A percentile compares a stretch with the other conserved stretches of the same genome.
Evolutionary conservation across 768 basidiomycete genomes (phyloP).

Genomic region (Cystofilobasidium bisporidii): DNA sequence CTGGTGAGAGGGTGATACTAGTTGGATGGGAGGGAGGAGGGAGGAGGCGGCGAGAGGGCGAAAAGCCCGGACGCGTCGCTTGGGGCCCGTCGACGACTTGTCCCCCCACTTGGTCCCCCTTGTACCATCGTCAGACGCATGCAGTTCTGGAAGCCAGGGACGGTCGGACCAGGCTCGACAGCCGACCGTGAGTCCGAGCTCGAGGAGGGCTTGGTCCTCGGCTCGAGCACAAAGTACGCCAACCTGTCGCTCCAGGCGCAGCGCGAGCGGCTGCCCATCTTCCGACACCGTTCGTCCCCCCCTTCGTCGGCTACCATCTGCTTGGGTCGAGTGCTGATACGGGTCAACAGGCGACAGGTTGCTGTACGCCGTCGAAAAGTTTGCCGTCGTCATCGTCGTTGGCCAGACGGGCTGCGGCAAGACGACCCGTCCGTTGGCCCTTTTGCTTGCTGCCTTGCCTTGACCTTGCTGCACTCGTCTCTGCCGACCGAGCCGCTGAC

Average conservation of each 20-base stretch:
- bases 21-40: too few relatives aligned
- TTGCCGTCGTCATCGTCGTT: conserved; percentile 76
- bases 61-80: background rate
- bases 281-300: conserved; percentile 61
- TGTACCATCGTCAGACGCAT: conserved; percentile 3
- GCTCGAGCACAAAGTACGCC: conserved; percentile 45
- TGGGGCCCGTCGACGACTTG: background rate
- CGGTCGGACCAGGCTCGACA: conserved; percentile 69
- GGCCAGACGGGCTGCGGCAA: conserved; percentile 95
- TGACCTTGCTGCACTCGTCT: background rate
- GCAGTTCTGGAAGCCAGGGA: conserved; percentile 81
- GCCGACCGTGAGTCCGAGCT: conserved; percentile 72
- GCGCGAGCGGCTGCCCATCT: conserved; percentile 76
- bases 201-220: conserved; percentile 64
- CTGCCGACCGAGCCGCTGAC: background rate
- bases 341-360: conserved; percentile 69
- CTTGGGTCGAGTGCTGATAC: too few relatives aligned
- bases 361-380: conserved; percentile 70
- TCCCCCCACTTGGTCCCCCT: too few relatives aligned
- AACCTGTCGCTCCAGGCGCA: conserved; percentile 61
- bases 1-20: too few relatives aligned
- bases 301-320: background rate
- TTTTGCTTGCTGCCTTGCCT: background rate
- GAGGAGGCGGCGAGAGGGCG: background rate
- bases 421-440: conserved; percentile 68